phyloP scores from a whole-genome alignment of 1,284 basidiomycete genomes.

The Ceratobasidium sp. region DNA sequence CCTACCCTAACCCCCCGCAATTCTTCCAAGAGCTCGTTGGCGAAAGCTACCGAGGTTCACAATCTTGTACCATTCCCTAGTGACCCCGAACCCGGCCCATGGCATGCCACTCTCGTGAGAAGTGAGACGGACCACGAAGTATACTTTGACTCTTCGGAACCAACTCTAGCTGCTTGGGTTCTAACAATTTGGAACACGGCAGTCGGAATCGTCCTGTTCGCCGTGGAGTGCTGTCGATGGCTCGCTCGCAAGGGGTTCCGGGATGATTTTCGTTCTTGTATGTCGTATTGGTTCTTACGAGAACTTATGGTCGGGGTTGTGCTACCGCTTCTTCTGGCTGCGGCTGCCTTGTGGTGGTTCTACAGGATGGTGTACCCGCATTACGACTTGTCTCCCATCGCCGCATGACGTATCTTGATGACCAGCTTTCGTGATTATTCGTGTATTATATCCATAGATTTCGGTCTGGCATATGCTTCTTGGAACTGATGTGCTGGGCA shows the following conservation, averaged over 20 bases:
- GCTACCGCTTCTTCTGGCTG: slow-evolving; percentile 18
- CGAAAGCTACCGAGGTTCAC: not conserved
- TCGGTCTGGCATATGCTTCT: slow-evolving; percentile 6
- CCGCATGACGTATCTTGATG: not conserved
- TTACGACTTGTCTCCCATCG: not conserved
- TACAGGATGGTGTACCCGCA: slow-evolving; percentile 2
- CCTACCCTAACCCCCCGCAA: not conserved
- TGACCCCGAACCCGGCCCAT: not conserved
- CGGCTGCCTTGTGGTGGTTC: slow-evolving; percentile 19
- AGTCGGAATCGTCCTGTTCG: slow-evolving; percentile 13
- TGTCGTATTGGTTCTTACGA: slow-evolving; percentile 33
- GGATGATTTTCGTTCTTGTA: slow-evolving; percentile 32
- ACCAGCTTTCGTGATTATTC: slow-evolving; percentile 30
- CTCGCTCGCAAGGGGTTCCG: slow-evolving; percentile 31
- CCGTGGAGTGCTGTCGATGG: slow-evolving; percentile 30
- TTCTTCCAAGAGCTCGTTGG: not conserved
- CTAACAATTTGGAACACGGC: slow-evolving; percentile 14
- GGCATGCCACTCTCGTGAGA: not conserved
- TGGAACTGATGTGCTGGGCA: not conserved
- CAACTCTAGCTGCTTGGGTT: not conserved
- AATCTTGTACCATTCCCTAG: slow-evolving; percentile 29
- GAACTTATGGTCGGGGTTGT: slow-evolving; percentile 19
- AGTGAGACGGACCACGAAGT: not conserved
- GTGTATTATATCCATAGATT: slow-evolving; percentile 36
- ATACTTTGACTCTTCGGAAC: not conserved